Base-by-base conservation (phyloP, 1,139 yeast genomes). In the Kurtzmaniella quercitrusa region DNA sequence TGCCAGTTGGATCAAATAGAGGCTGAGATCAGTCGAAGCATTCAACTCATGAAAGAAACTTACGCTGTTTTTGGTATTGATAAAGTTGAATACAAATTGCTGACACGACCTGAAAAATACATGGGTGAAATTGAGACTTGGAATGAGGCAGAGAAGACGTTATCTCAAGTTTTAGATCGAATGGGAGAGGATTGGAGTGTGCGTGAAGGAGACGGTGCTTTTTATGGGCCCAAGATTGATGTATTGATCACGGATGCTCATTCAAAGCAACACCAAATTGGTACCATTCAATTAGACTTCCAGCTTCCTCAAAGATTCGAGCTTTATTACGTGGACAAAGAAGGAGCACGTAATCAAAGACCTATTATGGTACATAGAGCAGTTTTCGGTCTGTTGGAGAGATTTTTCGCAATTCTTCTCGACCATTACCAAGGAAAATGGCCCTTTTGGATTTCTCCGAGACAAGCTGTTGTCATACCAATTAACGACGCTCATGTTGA, bases 371-470 rank as follows among this genome's bases (percentile, higher is more conserved):
- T 93, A 28, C 99, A 93, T 57, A 75, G 99, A 45, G 98, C 98
- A 0, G 89, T 93, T 2, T 87, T 88, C 56, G 99, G 99, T 0
- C 88, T 96, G 0, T 74, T 93, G 19, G 98, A 93, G 61, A 75
- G 99, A 52, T 91, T 93, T 62, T 71, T 93, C 62, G 97, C 98
- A 3, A 80, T 94, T 50, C 70, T 93, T 46, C 80, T 91, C 40
- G 98, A 94, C 59, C 96, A 91, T 54, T 91, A 82, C 60, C 80
- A 80, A 44, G 99, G 98, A 0, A 85, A 85, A 52, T 93, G 99
- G 98, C 99, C 99, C 11, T 93, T 94, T 60, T 93, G 98, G 98
- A 65, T 93, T 46, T 88, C 86, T 48, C 97, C 98, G n/a, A 76
- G 95, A 50, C 99, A 93, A 60, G 95, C 94, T 0, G 72, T 86